Evolutionary conservation across 2,329 filamentous ascomycete species (phyloP), one percentile per base, ranked within the genome.

Genomic region (Calonectria pauciramosa): DNA sequence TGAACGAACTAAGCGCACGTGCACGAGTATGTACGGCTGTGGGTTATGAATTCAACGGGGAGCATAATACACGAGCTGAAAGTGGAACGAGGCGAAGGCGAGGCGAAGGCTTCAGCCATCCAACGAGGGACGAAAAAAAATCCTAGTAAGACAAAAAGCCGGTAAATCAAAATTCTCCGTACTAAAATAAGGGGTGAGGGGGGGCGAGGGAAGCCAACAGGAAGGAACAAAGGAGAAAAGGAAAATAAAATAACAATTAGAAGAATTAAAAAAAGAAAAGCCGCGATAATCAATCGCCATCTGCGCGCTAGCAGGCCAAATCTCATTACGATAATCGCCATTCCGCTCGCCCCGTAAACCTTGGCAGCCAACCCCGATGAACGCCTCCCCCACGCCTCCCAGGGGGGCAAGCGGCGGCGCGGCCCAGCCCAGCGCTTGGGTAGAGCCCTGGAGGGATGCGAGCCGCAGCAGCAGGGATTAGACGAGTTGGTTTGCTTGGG

Each of bases 371-470:
- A 41, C 38, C 30, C 59, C 59, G 49, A 47, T 20, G 23, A 63
- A 56, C 68, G 68, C 59, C 59, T 71, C 47, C 59, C 68, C 68
- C 47, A 65, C 68, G 59, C 28, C 52, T 32, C 16, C 26, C 52
- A 30, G 51, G 51, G 49, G 20, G 20, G 41, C 16, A 30, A 11
- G 28, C 16, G 28, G 23, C 26, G 30, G 30, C 4, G 30, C 30
- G 30, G 30, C 30, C 30, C 23, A 51, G 52, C 51, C 26, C 51
- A 47, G 23, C 36, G 36, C 66, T 34, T 56, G 23, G 20, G 36
- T 8, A 41, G 38, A 3, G 13, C 38, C 38, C 7, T 1, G 38
- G 38, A 32, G 16, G 36, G 41, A 30, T 20, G 23, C 41, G 38
- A n/a, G 26, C 60, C 60, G 41, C 26, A 65, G 38, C 2, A 11